Evolutionary conservation across 345 rosid species (phyloP).

Genomic region (Streptanthus diversifolius): DNA sequence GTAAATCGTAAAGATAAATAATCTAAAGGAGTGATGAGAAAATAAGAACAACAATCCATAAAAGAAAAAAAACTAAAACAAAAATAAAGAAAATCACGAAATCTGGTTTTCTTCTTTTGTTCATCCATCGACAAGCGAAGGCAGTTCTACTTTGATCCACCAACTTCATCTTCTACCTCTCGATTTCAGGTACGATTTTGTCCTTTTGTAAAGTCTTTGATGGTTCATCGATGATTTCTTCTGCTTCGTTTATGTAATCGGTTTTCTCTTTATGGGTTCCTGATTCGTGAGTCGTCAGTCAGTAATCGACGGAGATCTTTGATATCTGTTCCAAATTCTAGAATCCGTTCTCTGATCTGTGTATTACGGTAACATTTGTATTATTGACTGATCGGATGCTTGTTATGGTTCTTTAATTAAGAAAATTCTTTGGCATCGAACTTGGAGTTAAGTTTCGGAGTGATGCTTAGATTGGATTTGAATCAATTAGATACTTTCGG

Average conservation of each 20-base stretch:
- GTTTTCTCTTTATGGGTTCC: neutral
- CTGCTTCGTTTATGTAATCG: too few species aligned
- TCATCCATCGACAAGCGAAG: neutral
- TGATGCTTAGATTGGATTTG: neutral
- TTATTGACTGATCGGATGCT: too few species aligned
- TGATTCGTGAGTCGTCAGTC: neutral
- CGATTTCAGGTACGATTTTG: constrained; percentile 12
- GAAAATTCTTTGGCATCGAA: neutral
- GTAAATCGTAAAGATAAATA: neutral
- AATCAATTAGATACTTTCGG: neutral
- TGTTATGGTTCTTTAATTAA: neutral
- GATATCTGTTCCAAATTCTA: neutral
- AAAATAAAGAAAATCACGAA: neutral
- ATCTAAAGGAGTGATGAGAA: neutral
- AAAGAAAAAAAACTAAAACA: neutral
- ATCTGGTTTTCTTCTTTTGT: constrained; percentile 8
- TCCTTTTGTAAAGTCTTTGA: too few species aligned
- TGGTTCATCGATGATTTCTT: neutral
- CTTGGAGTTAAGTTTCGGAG: neutral
- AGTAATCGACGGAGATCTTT: neutral
- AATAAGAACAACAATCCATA: neutral
- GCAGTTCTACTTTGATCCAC: constrained; percentile 12
- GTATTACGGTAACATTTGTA: neutral
- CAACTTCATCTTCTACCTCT: constrained; percentile 11
- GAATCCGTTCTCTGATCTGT: constrained; percentile 1